These are phyloP conservation scores for Adansonia rubrostipa DNA, from an alignment of 441 rosid genomes.

Conservation along the genomic window DNA sequence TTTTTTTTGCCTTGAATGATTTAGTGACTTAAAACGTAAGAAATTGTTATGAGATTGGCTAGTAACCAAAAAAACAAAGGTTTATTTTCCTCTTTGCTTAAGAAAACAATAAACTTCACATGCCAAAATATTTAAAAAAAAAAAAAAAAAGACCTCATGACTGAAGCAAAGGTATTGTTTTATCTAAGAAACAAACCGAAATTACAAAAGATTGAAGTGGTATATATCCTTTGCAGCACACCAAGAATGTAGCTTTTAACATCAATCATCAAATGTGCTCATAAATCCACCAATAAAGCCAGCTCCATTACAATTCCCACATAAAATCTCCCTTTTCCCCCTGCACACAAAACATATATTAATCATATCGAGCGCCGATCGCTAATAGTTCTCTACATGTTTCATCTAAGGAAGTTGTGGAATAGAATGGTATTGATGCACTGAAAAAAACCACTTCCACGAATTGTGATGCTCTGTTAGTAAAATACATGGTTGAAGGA, in stretches of 20 bases:
- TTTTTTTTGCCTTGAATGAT: neutral
- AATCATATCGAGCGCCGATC: neutral
- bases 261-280: slow-evolving; percentile 70
- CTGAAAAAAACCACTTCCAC: neutral
- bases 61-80: neutral
- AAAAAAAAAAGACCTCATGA: neutral
- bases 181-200: neutral
- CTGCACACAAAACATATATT: slow-evolving; percentile 41
- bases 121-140: too few relatives aligned
- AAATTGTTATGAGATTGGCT: neutral
- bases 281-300: slow-evolving; percentile 92
- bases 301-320: slow-evolving; percentile 92
- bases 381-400: neutral
- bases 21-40: neutral
- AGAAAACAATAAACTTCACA: neutral
- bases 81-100: neutral
- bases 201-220: neutral
- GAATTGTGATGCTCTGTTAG: neutral
- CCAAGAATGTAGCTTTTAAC: neutral
- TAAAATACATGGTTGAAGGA: neutral
- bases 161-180: neutral
- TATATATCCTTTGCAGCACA: neutral
- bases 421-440: neutral
- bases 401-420: neutral
- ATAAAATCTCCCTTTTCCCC: slow-evolving; percentile 78